Percentiles rank a stretch among this genome's conserved stretches.
These are phyloP conservation scores for Ananas comosus DNA, from an alignment of 176 grass and related monocot species.

Conservation along the genomic window DNA sequence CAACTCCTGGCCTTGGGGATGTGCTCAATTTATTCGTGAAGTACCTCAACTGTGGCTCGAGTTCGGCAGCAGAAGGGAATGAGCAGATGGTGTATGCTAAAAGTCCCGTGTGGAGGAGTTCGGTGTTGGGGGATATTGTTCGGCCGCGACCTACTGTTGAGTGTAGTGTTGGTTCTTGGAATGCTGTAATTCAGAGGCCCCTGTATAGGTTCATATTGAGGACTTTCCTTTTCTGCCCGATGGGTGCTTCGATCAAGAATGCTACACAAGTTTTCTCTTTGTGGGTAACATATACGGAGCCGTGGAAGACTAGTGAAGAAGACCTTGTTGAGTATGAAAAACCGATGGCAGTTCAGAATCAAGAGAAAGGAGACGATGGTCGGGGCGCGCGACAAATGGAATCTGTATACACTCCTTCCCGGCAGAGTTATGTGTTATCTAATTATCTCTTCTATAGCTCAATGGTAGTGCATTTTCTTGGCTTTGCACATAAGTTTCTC, in stretches of 20 bases:
- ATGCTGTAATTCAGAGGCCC: constrained; percentile 55
- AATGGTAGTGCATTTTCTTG: constrained; percentile 80
- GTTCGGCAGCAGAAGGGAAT: not conserved
- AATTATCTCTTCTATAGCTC: constrained; percentile 95
- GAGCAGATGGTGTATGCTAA: constrained; percentile 20
- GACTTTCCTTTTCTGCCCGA: constrained; percentile 71
- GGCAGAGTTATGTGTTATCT: constrained; percentile 60
- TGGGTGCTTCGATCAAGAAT: constrained; percentile 46
- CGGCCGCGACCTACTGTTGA: constrained; percentile 5
- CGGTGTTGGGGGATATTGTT: constrained; percentile 17
- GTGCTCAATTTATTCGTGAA: constrained; percentile 56
- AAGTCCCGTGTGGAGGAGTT: constrained; percentile 22
- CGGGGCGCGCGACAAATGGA: constrained; percentile 16
- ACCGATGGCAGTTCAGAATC: constrained; percentile 12
- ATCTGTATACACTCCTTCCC: constrained; percentile 31
- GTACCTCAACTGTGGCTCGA: constrained; percentile 39
- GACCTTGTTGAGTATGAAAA: constrained; percentile 41
- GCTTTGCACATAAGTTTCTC: constrained; percentile 88
- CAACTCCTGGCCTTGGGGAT: constrained; percentile 53
- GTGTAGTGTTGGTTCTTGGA: constrained; percentile 36
- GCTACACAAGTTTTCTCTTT: constrained; percentile 51
- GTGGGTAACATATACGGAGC: constrained; percentile 74
- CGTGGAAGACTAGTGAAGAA: constrained; percentile 65
- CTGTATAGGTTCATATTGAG: constrained; percentile 76
- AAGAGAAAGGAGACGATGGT: constrained; percentile 15